Percentiles rank a stretch among this genome's conserved stretches.
Conservation (phyloP, 306 rosid genomes). For the Cucumis melo region DNA sequence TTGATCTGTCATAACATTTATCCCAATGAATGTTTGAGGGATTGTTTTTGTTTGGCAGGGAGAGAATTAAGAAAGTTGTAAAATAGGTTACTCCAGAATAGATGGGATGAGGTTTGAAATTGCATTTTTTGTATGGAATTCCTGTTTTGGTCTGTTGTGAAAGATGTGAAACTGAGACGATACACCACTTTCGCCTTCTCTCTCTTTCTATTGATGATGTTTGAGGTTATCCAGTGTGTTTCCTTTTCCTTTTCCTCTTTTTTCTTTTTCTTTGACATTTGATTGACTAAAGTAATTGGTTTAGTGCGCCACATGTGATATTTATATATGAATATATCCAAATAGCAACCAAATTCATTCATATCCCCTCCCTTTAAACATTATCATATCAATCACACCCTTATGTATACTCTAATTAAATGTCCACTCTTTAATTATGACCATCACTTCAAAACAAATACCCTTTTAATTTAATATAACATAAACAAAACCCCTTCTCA, state of each 20-base stretch:
- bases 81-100: background rate
- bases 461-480: background rate
- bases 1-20: background rate
- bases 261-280: background rate
- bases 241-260: background rate
- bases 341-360: background rate
- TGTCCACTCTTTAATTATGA: background rate
- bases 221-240: slow-evolving; percentile 3
- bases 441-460: background rate
- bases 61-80: background rate
- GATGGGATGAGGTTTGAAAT: background rate
- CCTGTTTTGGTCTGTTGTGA: background rate
- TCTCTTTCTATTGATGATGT: background rate
- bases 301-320: background rate
- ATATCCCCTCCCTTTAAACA: background rate
- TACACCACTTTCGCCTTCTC: background rate
- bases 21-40: background rate
- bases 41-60: background rate
- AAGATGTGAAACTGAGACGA: background rate
- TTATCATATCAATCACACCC: background rate
- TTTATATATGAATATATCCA: background rate
- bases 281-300: background rate
- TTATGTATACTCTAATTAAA: background rate
- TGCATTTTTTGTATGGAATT: background rate
- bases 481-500: background rate